Evolutionary conservation across 768 basidiomycete species (phyloP).

Genomic region (Pleurotus pulmonarius): DNA sequence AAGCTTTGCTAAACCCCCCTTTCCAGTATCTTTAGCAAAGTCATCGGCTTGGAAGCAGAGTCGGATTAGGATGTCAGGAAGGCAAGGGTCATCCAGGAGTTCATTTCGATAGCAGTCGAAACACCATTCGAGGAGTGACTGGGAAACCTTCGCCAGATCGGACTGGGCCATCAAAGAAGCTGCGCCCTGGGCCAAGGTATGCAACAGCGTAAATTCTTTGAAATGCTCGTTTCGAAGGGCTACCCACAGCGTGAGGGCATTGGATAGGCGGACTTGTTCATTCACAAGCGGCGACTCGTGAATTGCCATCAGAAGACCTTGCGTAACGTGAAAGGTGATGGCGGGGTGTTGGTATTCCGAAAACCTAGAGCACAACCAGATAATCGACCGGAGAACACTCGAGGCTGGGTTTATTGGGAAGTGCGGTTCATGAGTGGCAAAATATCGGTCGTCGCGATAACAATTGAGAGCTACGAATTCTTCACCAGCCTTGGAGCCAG

Average conservation of each 20-base stretch:
- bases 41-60: constrained; percentile 60
- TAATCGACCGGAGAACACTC: constrained; percentile 50
- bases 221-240: constrained; percentile 57
- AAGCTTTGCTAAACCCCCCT: constrained; percentile 25
- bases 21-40: constrained; percentile 32
- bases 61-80: constrained; percentile 69
- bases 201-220: constrained; percentile 55
- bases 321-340: constrained; percentile 74
- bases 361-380: constrained; percentile 51
- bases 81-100: constrained; percentile 40
- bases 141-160: constrained; percentile 65
- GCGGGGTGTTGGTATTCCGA: constrained; percentile 43
- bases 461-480: constrained; percentile 49
- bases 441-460: constrained; percentile 45
- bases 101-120: constrained; percentile 47
- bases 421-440: constrained; percentile 60
- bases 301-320: constrained; percentile 65
- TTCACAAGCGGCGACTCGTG: constrained; percentile 71
- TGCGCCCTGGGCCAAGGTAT: constrained; percentile 65
- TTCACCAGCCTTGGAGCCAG: constrained; percentile 29
- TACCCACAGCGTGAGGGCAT: constrained; percentile 72
- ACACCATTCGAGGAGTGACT: constrained; percentile 79
- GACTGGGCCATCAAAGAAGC: constrained; percentile 60
- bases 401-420: constrained; percentile 52
- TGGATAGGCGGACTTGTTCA: constrained; percentile 75